Percentiles rank a stretch among this genome's conserved stretches.
These are phyloP conservation scores for Wickerhamiella bombiphila DNA, from an alignment of 805 yeast species.

Conservation along the genomic window DNA sequence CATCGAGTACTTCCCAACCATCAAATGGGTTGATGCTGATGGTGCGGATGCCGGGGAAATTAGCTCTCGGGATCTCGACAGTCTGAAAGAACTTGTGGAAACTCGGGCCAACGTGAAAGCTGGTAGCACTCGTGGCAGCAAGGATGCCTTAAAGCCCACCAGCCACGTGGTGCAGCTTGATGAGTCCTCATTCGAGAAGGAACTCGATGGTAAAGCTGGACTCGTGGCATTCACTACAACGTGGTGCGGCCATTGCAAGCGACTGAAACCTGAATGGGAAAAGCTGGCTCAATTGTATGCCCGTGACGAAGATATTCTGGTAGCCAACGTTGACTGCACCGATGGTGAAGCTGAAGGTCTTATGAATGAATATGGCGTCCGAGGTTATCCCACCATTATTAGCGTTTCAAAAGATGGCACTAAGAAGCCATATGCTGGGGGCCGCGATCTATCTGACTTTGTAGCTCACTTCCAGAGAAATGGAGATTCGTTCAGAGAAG, in stretches of 20 bases:
- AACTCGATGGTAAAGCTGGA: conserved; percentile 27
- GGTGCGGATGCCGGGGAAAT: conserved; percentile 31
- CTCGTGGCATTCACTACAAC: conserved; percentile 47
- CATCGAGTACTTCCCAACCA: conserved; percentile 52
- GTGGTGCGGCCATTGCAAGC: conserved; percentile 47
- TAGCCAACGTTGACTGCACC: conserved; percentile 36
- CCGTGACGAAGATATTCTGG: conserved; percentile 26
- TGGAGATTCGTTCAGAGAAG: conserved; percentile 28
- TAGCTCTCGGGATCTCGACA: conserved; percentile 38
- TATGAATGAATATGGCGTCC: conserved; percentile 29
- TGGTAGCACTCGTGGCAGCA: neutral
- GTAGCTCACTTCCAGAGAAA: conserved; percentile 33
- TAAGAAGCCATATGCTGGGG: conserved; percentile 31
- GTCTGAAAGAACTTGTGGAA: conserved; percentile 35
- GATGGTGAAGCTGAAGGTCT: conserved; percentile 28
- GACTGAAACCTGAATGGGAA: conserved; percentile 37
- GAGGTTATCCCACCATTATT: conserved; percentile 41
- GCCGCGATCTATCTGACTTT: conserved; percentile 36
- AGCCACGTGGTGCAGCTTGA: conserved; percentile 14
- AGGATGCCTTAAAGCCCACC: neutral
- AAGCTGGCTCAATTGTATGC: conserved; percentile 35
- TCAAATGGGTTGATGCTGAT: conserved; percentile 42
- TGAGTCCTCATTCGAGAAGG: conserved; percentile 32
- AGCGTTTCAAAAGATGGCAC: conserved; percentile 26
- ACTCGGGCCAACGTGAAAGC: conserved; percentile 24